A percentile compares a stretch with the other conserved stretches of the same genome.
phyloP scores from a whole-genome alignment of 345 rosid genomes.

The Streptanthus diversifolius region DNA sequence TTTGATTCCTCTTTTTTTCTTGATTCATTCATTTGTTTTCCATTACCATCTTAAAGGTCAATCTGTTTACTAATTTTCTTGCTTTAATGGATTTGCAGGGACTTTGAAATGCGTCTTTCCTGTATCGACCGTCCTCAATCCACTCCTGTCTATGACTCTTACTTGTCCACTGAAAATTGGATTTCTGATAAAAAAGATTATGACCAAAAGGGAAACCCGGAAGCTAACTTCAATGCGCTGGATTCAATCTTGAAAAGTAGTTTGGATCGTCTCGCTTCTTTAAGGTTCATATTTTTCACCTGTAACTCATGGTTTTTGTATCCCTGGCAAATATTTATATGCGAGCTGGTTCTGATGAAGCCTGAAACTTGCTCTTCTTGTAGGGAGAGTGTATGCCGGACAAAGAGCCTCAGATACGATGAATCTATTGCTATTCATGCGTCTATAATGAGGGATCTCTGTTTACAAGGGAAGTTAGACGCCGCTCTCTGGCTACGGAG shows the following conservation, averaged over 20 bases:
- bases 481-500: conserved; percentile 58
- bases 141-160: conserved; percentile 10
- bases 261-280: conserved; percentile 59
- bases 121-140: conserved; percentile 21
- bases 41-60: neutral
- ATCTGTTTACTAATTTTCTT: neutral
- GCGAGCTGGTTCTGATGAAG: neutral
- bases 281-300: conserved; percentile 41
- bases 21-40: neutral
- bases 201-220: conserved; percentile 39
- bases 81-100: conserved; percentile 15
- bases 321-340: neutral
- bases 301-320: neutral
- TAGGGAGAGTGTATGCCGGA: conserved; percentile 51
- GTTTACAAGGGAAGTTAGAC: conserved; percentile 59
- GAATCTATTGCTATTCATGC: conserved; percentile 26
- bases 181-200: conserved; percentile 31
- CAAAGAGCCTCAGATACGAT: conserved; percentile 29
- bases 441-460: conserved; percentile 46
- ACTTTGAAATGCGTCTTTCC: conserved; percentile 33
- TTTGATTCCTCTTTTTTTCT: neutral
- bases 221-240: conserved; percentile 47
- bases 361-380: conserved; percentile 14
- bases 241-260: conserved; percentile 59
- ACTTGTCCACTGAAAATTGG: conserved; percentile 33